These are phyloP conservation scores for Picea sitchensis DNA, from an alignment of 75 land plant genomes.

Conservation along the genomic window DNA sequence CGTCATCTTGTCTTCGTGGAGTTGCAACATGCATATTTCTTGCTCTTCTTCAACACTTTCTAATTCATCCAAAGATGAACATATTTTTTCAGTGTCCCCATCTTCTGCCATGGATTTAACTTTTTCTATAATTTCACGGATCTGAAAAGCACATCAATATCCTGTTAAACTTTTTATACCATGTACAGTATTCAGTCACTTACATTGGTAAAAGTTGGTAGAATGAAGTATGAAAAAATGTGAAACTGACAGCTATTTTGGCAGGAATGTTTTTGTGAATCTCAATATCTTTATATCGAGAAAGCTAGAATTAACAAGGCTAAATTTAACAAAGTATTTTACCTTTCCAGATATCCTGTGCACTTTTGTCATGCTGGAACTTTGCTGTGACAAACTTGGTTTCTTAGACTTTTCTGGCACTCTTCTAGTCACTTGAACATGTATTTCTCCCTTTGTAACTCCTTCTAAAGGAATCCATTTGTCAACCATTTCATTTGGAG, in stretches of 20 bases:
- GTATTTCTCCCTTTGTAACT: slow-evolving; percentile 84
- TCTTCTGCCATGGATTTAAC: slow-evolving; percentile 40
- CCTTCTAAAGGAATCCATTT: slow-evolving; percentile 95
- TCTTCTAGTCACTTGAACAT: slow-evolving; percentile 76
- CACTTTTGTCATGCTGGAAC: slow-evolving; percentile 26
- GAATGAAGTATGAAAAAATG: background rate
- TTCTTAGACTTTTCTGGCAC: slow-evolving; percentile 37
- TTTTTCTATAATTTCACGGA: slow-evolving; percentile 52
- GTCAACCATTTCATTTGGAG: slow-evolving; percentile 70
- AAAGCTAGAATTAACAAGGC: slow-evolving; percentile 5
- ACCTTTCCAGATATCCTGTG: slow-evolving; percentile 25
- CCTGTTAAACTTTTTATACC: background rate
- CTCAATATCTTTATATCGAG: too few species aligned
- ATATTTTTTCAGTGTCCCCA: slow-evolving; percentile 57
- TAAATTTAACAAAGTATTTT: background rate
- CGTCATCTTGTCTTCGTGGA: slow-evolving; percentile 59
- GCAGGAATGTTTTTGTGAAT: background rate
- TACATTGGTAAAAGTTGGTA: background rate
- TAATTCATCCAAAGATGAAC: slow-evolving; percentile 52
- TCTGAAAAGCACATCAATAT: slow-evolving; percentile 29
- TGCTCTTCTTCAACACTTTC: slow-evolving; percentile 58
- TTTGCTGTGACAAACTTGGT: slow-evolving; percentile 17
- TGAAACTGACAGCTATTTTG: background rate
- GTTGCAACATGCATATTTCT: slow-evolving; percentile 63
- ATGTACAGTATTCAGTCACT: background rate